These are phyloP conservation scores for Rheum nobile DNA, from an alignment of 148 eudicot genomes.

Conservation along the genomic window DNA sequence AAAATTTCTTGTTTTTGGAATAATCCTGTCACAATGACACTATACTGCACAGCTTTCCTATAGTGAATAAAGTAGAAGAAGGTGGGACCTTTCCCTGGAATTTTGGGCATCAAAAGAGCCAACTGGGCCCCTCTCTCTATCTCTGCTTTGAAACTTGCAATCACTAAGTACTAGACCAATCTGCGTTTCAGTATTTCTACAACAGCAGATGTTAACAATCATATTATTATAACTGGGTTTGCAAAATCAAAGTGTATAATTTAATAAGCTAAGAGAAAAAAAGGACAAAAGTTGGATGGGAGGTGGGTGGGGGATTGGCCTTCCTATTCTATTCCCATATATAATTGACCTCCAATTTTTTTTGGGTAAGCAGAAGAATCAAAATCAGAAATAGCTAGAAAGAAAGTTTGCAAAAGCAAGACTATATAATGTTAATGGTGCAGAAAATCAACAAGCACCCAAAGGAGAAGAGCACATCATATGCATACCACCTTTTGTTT, in stretches of 20 bases:
- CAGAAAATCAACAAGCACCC: conserved; percentile 1
- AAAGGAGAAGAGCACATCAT: not conserved
- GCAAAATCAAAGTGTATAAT: not conserved
- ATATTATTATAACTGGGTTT: not conserved
- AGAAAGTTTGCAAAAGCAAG: not conserved
- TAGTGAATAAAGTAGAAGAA: not conserved
- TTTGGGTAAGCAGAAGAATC: not conserved
- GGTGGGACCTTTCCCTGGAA: conserved; percentile 2
- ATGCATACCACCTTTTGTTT: not conserved
- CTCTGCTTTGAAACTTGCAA: conserved; percentile 1
- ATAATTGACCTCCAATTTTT: not conserved
- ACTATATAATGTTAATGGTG: not conserved
- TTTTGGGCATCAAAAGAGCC: conserved; percentile 2
- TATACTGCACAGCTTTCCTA: not conserved
- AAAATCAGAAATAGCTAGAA: not conserved
- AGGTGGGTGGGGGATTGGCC: not conserved
- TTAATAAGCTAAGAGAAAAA: not conserved
- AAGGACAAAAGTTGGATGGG: not conserved
- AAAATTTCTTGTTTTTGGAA: not conserved
- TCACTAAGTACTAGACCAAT: not conserved
- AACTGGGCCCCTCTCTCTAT: not conserved
- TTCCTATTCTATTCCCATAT: not conserved
- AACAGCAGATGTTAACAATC: not conserved
- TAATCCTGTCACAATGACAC: not conserved
- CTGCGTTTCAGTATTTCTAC: not conserved